phyloP scores from a whole-genome alignment of 2,329 filamentous ascomycete species.

The Aspergillus tubingensis region DNA sequence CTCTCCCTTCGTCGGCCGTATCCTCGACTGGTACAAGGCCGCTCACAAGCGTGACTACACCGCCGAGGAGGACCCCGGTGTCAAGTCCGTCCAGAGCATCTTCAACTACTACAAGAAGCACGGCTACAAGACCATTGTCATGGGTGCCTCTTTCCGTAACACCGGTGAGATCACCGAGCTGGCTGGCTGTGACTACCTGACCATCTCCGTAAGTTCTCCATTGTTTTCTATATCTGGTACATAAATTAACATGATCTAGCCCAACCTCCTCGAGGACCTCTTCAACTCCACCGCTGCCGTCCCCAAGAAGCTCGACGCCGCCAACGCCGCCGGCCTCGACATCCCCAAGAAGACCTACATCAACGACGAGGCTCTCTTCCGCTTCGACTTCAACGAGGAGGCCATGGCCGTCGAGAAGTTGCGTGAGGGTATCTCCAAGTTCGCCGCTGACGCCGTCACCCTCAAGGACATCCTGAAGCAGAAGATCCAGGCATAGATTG shows the following conservation, averaged over 20 bases:
- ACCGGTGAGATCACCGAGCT: slow-evolving; percentile 96
- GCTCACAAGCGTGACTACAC: slow-evolving; percentile 89
- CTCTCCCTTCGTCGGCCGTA: slow-evolving; percentile 98
- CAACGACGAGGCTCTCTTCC: slow-evolving; percentile 84
- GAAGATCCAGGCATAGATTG: slow-evolving; percentile 66
- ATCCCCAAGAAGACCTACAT: slow-evolving; percentile 91
- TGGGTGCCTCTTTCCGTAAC: slow-evolving; percentile 98
- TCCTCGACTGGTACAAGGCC: slow-evolving; percentile 99
- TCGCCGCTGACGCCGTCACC: slow-evolving; percentile 90
- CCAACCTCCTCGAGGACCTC: slow-evolving; percentile 90
- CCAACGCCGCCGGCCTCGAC: slow-evolving; percentile 65
- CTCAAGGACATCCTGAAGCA: slow-evolving; percentile 88
- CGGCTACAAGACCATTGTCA: slow-evolving; percentile 99
- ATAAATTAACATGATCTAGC: slow-evolving; percentile 35
- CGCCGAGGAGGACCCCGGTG: slow-evolving; percentile 90
- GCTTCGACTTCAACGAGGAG: slow-evolving; percentile 99
- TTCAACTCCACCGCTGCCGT: slow-evolving; percentile 79
- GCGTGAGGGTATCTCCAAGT: slow-evolving; percentile 98
- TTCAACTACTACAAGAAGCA: slow-evolving; percentile 99
- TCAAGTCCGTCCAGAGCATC: slow-evolving; percentile 88
- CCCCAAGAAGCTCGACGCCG: slow-evolving; percentile 87
- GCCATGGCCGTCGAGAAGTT: slow-evolving; percentile 99
- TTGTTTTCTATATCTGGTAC: too few species aligned
- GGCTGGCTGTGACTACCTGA: slow-evolving; percentile 97
- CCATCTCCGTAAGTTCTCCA: slow-evolving; percentile 74